Base-by-base conservation (phyloP, 2,329 filamentous ascomycete species). In the Emydomyces testavorans region DNA sequence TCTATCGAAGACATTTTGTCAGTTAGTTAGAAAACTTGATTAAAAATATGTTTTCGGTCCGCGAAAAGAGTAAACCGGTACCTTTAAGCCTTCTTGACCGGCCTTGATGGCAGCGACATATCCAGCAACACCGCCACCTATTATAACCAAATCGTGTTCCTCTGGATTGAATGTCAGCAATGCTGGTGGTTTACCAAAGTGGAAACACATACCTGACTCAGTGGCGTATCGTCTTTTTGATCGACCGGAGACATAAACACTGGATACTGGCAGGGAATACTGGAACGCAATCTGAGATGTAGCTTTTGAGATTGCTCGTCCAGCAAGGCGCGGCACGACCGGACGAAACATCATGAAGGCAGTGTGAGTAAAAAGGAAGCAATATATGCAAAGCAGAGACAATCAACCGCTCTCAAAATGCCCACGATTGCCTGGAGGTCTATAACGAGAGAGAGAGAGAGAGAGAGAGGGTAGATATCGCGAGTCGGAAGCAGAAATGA, bases 41-140 rank as follows among this genome's bases (percentile, higher is more conserved):
- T n/a, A n/a, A n/a, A n/a, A n/a, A n/a, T 18, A 38, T 16, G 23
- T 31, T n/a, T 7, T 18, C 8, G 5, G 11, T 28, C 7, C n/a
- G 20, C 28, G 10, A 40, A 36, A 6, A 31, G 28, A 23, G 36
- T 41, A 39, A 66, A 15, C 11, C 16, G 31, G 53, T 73, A 93
- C 89, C 81, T 95, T 96, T 67, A 98, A 70, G 62, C 92, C 92
- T 67, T 94, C 87, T 71, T 98, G 92, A 51, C 89, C 92, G 62
- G 92, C 92, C 75, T 96, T 98, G 76, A 98, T 98, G 61, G 92
- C 92, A 57, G 92, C 90, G 62, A 98, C 92, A 73, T 98, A 98
- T 65, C 92, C 92, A 60, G 90, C 92, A 62, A 96, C 92, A 73
- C 92, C 92, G 68, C 92, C 92, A 63, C 92, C 92, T 64, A 98